Base-by-base conservation (phyloP, 1,284 basidiomycete genomes). In the Papiliotrema laurentii region DNA sequence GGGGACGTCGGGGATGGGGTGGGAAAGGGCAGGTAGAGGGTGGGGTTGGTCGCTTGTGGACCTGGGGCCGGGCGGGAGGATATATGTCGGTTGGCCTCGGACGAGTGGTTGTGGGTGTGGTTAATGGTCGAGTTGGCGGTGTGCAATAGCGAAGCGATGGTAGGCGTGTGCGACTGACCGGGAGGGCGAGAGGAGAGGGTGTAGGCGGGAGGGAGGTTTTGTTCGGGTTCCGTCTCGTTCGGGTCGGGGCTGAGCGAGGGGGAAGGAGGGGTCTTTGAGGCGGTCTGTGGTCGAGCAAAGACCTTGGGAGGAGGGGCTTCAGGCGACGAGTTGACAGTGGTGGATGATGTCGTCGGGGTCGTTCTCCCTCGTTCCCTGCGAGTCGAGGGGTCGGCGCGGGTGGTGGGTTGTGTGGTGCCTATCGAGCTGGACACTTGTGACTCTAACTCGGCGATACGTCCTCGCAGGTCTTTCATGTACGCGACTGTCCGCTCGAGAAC, bases 401-500 rank as follows among this genome's bases (percentile, higher is more conserved):
- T 11, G 13, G 13, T 38, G 9, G 36, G 10, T n/a, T 18, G 36
- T 11, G 36, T 9, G 36, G 36, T n/a, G n/a, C n/a, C n/a, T n/a
- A n/a, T n/a, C n/a, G n/a, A 14, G 19, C 10, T 11, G 10, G 13
- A 18, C 10, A 45, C 21, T 30, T 35, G 34, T 6, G 38, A 47
- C 41, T 72, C 66, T 16, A 72, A 53, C 11, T 62, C 53, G 0
- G 30, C 47, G 9, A 73, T 58, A 14, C 56, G 60, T 9, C 30
- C 24, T 43, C 65, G 66, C 33, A 73, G 61, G 19, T 66, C 59
- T 34, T 65, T 58, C 72, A 74, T 73, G 53, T 74, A 67, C n/a
- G 49, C 51, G 30, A 74, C 72, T 0, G 72, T 72, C 25, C 66
- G 52, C 45, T 74, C 72, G 19, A 74, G 59, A 1, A 74, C 72